These are phyloP conservation scores for Macrophomina phaseolina DNA, from an alignment of 2,329 filamentous ascomycete genomes.

Conservation along the genomic window DNA sequence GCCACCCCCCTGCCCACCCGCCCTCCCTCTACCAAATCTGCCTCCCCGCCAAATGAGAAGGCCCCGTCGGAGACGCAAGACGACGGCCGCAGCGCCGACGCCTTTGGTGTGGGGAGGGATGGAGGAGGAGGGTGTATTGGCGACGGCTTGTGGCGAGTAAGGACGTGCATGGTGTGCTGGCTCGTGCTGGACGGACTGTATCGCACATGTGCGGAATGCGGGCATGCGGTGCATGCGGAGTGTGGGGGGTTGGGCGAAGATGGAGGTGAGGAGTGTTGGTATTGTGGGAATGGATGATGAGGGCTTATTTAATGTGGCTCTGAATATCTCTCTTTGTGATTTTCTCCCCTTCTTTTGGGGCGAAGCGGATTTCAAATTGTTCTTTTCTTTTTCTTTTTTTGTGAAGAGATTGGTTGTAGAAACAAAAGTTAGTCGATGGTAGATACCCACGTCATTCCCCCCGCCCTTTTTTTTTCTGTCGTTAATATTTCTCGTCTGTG, in stretches of 20 bases:
- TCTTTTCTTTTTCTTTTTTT: too few species aligned
- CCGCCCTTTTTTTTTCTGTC: too few species aligned
- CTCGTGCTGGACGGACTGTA: constrained; percentile 44
- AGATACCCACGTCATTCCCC: too few species aligned
- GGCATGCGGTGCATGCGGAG: constrained; percentile 44
- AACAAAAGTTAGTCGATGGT: too few species aligned
- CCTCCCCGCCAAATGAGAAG: constrained; percentile 1
- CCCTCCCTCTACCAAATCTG: constrained; percentile 16
- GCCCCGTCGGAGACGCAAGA: neutral
- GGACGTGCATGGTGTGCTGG: constrained; percentile 46
- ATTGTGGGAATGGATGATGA: constrained; percentile 33
- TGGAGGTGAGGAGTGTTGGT: constrained; percentile 35
- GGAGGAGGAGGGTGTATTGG: too few species aligned
- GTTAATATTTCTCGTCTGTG: too few species aligned
- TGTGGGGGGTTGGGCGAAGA: constrained; percentile 39
- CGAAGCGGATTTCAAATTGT: too few species aligned
- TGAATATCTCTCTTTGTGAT: neutral
- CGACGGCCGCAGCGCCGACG: neutral
- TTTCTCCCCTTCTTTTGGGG: too few species aligned
- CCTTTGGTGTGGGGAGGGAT: neutral
- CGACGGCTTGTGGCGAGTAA: neutral
- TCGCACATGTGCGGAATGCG: constrained; percentile 43
- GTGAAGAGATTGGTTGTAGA: too few species aligned
- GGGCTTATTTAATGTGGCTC: neutral
- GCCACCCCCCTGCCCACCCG: constrained; percentile 28